phyloP scores from a whole-genome alignment of 108 stramenopile genomes.

The Chaetoceros tenuissimus region DNA sequence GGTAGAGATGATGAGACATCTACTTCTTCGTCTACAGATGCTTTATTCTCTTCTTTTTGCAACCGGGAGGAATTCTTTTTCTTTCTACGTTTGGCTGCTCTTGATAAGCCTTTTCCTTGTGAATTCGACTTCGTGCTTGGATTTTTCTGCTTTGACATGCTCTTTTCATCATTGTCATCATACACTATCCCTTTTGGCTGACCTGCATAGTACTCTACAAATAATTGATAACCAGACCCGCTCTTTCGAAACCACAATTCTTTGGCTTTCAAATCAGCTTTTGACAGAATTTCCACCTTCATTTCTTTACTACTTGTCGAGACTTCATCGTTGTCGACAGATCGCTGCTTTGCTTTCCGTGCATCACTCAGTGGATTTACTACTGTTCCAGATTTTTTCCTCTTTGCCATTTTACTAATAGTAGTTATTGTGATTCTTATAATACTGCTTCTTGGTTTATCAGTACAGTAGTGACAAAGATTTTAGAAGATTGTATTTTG shows the following conservation, averaged over 20 bases:
- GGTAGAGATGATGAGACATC: neutral
- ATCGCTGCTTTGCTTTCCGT: neutral
- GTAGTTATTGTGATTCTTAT: too few relatives aligned
- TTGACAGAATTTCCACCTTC: neutral
- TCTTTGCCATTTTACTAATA: too few relatives aligned
- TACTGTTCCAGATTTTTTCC: neutral
- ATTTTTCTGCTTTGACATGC: neutral
- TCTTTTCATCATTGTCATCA: neutral
- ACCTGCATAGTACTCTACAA: slow-evolving; percentile 49
- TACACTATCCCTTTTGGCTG: slow-evolving; percentile 45
- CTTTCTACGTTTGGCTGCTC: slow-evolving; percentile 46
- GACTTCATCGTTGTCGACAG: neutral
- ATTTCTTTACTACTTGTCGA: neutral
- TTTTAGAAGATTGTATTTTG: too few relatives aligned
- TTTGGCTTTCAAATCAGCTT: neutral
- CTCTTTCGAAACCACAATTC: slow-evolving; percentile 57
- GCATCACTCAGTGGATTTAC: neutral
- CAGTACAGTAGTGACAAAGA: too few relatives aligned
- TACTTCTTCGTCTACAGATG: neutral
- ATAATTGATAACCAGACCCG: slow-evolving; percentile 49
- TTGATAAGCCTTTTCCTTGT: slow-evolving; percentile 36
- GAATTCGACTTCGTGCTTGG: neutral
- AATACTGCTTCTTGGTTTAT: too few relatives aligned
- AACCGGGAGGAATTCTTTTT: slow-evolving; percentile 27
- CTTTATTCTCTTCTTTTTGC: neutral